Evolutionary conservation across 2,329 filamentous ascomycete genomes (phyloP).

Genomic region (Aspergillus sojae): DNA sequence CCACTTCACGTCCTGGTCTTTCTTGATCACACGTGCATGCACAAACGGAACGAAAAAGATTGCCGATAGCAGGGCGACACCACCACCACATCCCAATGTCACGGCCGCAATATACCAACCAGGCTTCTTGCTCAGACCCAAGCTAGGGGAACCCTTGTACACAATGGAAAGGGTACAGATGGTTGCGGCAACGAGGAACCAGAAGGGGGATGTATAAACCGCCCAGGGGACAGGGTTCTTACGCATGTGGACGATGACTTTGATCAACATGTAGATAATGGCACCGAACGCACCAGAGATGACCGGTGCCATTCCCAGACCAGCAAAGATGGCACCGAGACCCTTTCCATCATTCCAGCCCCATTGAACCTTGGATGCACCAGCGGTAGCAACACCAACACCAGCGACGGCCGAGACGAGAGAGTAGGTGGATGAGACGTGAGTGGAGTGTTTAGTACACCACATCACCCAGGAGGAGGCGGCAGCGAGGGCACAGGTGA

Average conservation of each 20-base stretch:
- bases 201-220: constrained; percentile 72
- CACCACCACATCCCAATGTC: constrained; percentile 65
- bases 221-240: constrained; percentile 73
- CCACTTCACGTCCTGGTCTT: constrained; percentile 66
- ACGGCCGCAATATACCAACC: constrained; percentile 68
- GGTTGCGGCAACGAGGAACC: constrained; percentile 75
- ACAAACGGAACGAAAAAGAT: constrained; percentile 76
- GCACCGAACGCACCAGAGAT: constrained; percentile 68
- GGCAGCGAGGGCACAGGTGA: constrained; percentile 35
- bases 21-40: constrained; percentile 68
- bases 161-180: constrained; percentile 77
- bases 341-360: constrained; percentile 70
- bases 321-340: constrained; percentile 70
- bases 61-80: constrained; percentile 60
- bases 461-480: constrained; percentile 72
- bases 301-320: constrained; percentile 65
- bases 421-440: constrained; percentile 73
- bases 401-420: constrained; percentile 70
- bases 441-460: constrained; percentile 73
- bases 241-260: constrained; percentile 70
- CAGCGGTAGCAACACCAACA: constrained; percentile 69
- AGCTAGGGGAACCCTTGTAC: constrained; percentile 76
- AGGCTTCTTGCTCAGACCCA: constrained; percentile 63
- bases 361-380: constrained; percentile 65
- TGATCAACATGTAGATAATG: constrained; percentile 73